phyloP scores from a whole-genome alignment of 2,329 filamentous ascomycete genomes.

The Sporothrix pseudoabietina region DNA sequence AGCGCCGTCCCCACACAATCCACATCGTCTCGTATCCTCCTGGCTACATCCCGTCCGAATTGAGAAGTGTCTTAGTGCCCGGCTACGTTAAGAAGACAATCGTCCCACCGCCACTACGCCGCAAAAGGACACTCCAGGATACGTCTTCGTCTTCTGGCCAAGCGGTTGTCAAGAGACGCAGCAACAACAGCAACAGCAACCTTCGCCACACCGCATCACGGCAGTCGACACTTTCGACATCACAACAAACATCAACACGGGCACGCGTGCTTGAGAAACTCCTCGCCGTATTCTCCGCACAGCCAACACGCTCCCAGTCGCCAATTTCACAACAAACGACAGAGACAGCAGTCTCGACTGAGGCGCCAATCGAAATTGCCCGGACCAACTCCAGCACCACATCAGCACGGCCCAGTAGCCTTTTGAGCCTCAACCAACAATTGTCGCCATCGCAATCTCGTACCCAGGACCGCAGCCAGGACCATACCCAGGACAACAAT shows the following conservation, averaged over 20 bases:
- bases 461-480: constrained; percentile 4
- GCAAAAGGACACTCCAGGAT: background rate
- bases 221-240: background rate
- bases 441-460: constrained; percentile 31
- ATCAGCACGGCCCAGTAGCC: constrained; percentile 33
- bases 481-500: background rate
- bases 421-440: constrained; percentile 38
- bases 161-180: background rate
- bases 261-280: constrained; percentile 39
- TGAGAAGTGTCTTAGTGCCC: constrained; percentile 38
- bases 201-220: background rate
- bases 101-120: background rate
- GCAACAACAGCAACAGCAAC: background rate
- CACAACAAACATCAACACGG: background rate
- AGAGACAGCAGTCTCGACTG: background rate
- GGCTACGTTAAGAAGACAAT: constrained; percentile 5
- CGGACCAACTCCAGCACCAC: background rate
- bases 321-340: background rate
- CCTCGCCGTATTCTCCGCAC: constrained; percentile 38
- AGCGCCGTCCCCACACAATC: constrained; percentile 58
- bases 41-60: constrained; percentile 47
- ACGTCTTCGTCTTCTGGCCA: background rate
- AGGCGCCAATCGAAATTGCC: background rate
- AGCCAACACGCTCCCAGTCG: background rate
- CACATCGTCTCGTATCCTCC: constrained; percentile 54